Conservation (phyloP, 2,329 filamentous ascomycete species). For the Bipolaris bicolor region DNA sequence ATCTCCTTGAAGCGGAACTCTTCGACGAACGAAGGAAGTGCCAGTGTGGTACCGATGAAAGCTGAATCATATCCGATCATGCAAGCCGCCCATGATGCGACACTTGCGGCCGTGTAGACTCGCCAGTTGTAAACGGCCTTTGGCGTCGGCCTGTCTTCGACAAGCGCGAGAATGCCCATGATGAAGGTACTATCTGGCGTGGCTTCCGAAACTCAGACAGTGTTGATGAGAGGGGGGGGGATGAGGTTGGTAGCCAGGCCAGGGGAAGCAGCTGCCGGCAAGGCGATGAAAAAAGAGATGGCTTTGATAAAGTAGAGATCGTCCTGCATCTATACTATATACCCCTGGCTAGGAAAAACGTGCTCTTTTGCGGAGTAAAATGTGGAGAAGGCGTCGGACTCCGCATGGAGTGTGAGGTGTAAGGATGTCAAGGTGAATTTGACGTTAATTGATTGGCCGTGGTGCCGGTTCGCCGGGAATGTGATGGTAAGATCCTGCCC, state of each 20-base stretch:
- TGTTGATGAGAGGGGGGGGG: conserved; percentile 1
- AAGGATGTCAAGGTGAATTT: conserved; percentile 1
- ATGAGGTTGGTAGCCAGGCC: conserved; percentile 6
- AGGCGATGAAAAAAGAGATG: conserved; percentile 3
- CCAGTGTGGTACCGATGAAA: conserved; percentile 77
- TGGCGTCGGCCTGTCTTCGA: conserved; percentile 59
- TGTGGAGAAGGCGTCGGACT: conserved; percentile 32
- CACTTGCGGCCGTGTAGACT: conserved; percentile 60
- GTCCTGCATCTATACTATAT: conserved; percentile 13
- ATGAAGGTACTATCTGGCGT: conserved; percentile 10
- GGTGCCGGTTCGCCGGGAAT: not conserved
- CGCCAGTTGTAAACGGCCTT: conserved; percentile 66
- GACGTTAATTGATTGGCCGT: conserved; percentile 5
- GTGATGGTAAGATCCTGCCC: conserved; percentile 11
- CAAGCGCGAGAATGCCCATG: conserved; percentile 45
- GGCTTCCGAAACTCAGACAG: not conserved
- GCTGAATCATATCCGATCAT: conserved; percentile 72
- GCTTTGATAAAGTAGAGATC: conserved; percentile 8
- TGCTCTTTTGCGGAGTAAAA: conserved; percentile 17
- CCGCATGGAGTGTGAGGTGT: conserved; percentile 21
- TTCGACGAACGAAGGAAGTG: conserved; percentile 69
- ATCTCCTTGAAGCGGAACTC: conserved; percentile 70
- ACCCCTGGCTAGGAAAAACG: conserved; percentile 12
- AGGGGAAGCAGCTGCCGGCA: not conserved
- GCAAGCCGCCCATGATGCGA: conserved; percentile 63